Conservation (phyloP, 2,329 filamentous ascomycete genomes). For the Chaetomiaceae sp. region DNA sequence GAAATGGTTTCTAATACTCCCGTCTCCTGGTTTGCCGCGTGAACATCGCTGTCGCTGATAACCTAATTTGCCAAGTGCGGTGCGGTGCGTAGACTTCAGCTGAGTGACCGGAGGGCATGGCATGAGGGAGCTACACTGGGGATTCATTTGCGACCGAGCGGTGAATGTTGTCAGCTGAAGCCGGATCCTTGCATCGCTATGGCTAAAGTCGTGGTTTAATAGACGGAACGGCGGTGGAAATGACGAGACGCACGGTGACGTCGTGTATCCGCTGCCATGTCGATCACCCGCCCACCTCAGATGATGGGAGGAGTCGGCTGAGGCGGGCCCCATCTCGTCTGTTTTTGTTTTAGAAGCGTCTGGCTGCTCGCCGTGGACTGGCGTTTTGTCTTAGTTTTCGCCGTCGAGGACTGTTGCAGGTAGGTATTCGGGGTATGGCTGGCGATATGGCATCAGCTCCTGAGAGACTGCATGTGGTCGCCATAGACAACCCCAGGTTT, state of each 20-base stretch:
- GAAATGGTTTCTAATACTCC: not conserved
- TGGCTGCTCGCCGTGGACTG: too few species aligned
- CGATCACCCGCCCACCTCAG: conserved; percentile 6
- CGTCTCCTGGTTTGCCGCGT: not conserved
- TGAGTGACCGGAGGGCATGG: too few species aligned
- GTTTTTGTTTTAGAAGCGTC: not conserved
- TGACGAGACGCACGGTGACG: conserved; percentile 5
- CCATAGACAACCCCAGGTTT: too few species aligned
- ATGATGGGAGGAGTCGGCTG: not conserved
- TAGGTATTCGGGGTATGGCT: too few species aligned
- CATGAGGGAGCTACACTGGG: too few species aligned
- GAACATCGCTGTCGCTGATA: not conserved
- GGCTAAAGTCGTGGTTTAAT: not conserved
- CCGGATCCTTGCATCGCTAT: not conserved
- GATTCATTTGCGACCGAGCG: not conserved
- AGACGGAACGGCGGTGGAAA: not conserved
- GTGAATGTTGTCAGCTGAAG: not conserved
- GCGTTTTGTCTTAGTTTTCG: too few species aligned
- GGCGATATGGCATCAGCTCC: too few species aligned
- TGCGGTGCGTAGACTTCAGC: too few species aligned
- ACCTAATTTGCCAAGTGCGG: too few species aligned
- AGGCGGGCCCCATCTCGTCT: not conserved
- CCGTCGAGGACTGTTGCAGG: too few species aligned
- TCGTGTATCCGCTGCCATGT: conserved; percentile 1
- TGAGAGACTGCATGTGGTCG: too few species aligned